These are phyloP conservation scores for Cocos nucifera DNA, from an alignment of 176 grass and related monocot genomes.

Conservation along the genomic window DNA sequence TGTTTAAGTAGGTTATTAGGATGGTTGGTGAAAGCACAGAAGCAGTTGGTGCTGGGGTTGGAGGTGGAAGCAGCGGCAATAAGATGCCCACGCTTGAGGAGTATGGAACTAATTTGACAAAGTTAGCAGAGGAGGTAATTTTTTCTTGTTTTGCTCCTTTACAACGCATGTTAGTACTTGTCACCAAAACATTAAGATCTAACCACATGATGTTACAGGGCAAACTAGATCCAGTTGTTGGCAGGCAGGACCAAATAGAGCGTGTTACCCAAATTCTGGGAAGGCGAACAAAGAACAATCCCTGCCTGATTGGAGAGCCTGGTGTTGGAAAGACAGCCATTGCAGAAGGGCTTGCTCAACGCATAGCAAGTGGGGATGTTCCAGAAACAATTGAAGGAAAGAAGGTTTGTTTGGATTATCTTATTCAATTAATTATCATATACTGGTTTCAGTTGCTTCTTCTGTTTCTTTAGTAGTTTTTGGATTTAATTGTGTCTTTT, in stretches of 20 bases:
- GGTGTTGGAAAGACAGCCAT: constrained; percentile 98
- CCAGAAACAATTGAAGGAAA: constrained; percentile 99
- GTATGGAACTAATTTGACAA: constrained; percentile 97
- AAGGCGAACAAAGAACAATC: constrained; percentile 94
- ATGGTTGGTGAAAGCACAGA: constrained; percentile 98
- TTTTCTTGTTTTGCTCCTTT: not conserved
- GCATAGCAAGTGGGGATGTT: constrained; percentile 81
- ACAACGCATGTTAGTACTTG: too few species aligned
- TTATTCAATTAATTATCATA: not conserved
- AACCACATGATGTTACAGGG: constrained; percentile 28
- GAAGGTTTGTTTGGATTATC: constrained; percentile 42
- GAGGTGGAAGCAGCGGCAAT: constrained; percentile 78
- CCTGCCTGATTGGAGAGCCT: constrained; percentile 87
- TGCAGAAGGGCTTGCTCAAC: constrained; percentile 89
- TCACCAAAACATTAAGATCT: too few species aligned
- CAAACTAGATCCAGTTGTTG: constrained; percentile 93
- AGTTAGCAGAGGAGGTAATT: constrained; percentile 90
- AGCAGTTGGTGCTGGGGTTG: constrained; percentile 86
- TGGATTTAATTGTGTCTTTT: too few species aligned
- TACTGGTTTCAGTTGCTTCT: too few species aligned
- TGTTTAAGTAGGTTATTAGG: constrained; percentile 67
- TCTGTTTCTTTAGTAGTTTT: too few species aligned
- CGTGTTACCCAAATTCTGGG: constrained; percentile 97
- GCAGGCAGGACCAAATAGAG: constrained; percentile 77
- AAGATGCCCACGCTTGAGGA: constrained; percentile 99